Evolutionary conservation across 2,329 filamentous ascomycete genomes (phyloP).

Genomic region (Aspergillus versicolor): DNA sequence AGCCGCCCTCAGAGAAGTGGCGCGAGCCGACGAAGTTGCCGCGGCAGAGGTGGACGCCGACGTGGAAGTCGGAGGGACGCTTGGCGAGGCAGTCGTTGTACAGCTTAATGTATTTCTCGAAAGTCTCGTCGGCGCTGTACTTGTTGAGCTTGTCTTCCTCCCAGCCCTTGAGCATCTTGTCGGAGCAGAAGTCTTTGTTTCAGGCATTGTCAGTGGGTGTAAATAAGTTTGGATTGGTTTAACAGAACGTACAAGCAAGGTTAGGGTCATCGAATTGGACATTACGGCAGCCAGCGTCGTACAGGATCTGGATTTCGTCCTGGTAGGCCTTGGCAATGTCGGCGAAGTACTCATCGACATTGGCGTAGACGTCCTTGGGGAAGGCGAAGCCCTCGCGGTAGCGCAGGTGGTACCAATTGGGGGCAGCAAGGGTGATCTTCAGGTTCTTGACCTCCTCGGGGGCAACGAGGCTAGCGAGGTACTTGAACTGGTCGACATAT

Average conservation of each 20-base stretch:
- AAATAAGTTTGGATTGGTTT: conserved; percentile 32
- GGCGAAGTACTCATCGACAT: conserved; percentile 62
- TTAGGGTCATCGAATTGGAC: conserved; percentile 69
- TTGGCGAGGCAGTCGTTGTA: conserved; percentile 71
- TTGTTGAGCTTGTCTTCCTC: conserved; percentile 66
- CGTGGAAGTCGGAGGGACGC: conserved; percentile 68
- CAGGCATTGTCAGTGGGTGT: conserved; percentile 3
- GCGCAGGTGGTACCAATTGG: conserved; percentile 69
- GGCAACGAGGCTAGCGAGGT: conserved; percentile 59
- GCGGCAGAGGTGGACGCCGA: conserved; percentile 73
- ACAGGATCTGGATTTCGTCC: conserved; percentile 60
- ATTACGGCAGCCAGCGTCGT: conserved; percentile 62
- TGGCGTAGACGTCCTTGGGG: conserved; percentile 55
- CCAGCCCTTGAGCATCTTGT: conserved; percentile 70
- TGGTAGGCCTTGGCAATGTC: conserved; percentile 67
- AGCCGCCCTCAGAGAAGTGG: conserved; percentile 66
- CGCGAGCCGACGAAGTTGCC: conserved; percentile 65
- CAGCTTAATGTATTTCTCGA: conserved; percentile 72
- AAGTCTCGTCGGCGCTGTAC: conserved; percentile 66
- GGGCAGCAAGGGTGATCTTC: conserved; percentile 67
- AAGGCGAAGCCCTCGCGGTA: conserved; percentile 58
- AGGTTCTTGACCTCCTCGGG: conserved; percentile 63
- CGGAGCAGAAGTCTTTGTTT: conserved; percentile 67
- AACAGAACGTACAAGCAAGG: conserved; percentile 58
- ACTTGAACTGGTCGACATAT: conserved; percentile 59